Percentiles rank a stretch among this genome's conserved stretches.
Evolutionary conservation across 257 asterid species (phyloP).

Genomic region (Galeopsis tetrahit): DNA sequence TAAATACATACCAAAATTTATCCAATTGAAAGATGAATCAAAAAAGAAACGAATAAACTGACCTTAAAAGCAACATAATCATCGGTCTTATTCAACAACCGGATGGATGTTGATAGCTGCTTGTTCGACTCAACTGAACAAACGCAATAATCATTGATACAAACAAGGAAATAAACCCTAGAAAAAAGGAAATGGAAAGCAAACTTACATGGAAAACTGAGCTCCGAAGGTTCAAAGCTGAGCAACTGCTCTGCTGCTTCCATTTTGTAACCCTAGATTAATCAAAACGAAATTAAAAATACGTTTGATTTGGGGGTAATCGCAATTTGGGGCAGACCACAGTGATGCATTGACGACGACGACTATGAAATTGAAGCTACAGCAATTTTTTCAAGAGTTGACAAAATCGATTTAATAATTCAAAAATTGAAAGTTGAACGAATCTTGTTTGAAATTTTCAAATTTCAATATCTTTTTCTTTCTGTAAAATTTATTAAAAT

Average conservation of each 20-base stretch:
- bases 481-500: too few relatives aligned
- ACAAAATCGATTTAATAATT: neutral
- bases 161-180: conserved; percentile 14
- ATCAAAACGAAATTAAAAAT: neutral
- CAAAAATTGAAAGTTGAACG: neutral
- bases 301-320: neutral
- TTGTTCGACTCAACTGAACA: conserved; percentile 61
- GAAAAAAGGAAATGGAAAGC: neutral
- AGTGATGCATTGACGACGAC: conserved; percentile 8
- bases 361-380: neutral
- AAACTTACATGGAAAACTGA: conserved; percentile 46
- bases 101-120: conserved; percentile 57
- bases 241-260: conserved; percentile 45
- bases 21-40: neutral
- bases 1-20: neutral
- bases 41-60: conserved; percentile 11
- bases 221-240: conserved; percentile 51
- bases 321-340: neutral
- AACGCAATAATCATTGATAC: neutral
- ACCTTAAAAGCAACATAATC: conserved; percentile 69
- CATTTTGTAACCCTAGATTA: conserved; percentile 33
- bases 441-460: too few relatives aligned
- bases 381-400: neutral
- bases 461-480: too few relatives aligned
- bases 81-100: conserved; percentile 52